Evolutionary conservation across 495 filamentous ascomycete species (phyloP), one percentile per base, ranked within the genome.

Genomic region (Thermothielavioides terrestris): DNA sequence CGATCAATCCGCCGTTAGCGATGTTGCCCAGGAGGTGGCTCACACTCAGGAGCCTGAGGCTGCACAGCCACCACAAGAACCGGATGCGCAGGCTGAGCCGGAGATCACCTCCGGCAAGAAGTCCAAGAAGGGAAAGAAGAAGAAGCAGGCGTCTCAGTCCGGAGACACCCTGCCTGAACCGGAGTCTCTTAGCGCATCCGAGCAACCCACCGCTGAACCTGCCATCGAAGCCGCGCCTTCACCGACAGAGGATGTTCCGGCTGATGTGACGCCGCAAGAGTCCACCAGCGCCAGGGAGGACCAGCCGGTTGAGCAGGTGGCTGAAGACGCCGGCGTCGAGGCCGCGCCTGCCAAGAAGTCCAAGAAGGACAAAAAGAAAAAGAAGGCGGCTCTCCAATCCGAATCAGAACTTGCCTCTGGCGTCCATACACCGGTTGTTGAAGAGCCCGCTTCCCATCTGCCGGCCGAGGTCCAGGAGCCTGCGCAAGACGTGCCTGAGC

Each of bases 321-420:
- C 17, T 2, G 42, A 47, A 4, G 42, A 54, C 6, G 34, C 35
- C 12, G 49, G 6, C 40, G 26, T 22, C 18, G 26, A 49, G 7
- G 36, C 28, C 17, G 10, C 30, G 18, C 37, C 53, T 47, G 45
- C 27, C 17, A 52, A 57, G 47, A 53, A 42, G 47, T 62, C 58
- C 20, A 54, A 60, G 39, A 63, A 68, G 54, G 57, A 60, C 10
- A 68, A 68, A 54, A 68, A 67, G 42, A 54, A 66, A 28, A 63
- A 61, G 37, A 63, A 62, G 56, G 39, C 27, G 18, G 50, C 30
- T 11, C 9, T 21, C 37, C 52, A 66, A 35, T 25, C 52, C 8
- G 55, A 54, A 1, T 50, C 51, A 21, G 52, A 59, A 40, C 45
- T 55, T 46, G 35, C 41, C 42, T 55, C 56, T 35, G 14, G 38